Conservation (phyloP, 768 basidiomycete genomes). For the Rhizopogon roseolus region DNA sequence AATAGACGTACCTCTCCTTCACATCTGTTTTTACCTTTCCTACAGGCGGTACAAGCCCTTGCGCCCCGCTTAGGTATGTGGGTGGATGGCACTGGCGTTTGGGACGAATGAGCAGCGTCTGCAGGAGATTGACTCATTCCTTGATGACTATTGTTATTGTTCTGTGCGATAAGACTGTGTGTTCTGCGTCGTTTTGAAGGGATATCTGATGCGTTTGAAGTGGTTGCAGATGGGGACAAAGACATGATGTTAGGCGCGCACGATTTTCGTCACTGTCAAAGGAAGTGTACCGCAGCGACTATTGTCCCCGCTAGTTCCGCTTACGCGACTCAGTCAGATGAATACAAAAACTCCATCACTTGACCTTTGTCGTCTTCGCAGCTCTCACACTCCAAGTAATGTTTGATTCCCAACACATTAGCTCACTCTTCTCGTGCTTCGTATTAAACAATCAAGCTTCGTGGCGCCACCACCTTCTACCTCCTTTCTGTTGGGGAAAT, state of each 20-base stretch:
- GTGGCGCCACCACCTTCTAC: no score
- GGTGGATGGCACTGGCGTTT: constrained; percentile 28
- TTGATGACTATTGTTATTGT: constrained; percentile 9
- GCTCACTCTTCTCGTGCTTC: not conserved
- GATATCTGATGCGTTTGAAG: constrained; percentile 51
- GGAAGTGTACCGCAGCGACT: constrained; percentile 7
- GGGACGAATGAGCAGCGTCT: constrained; percentile 24
- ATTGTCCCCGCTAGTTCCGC: constrained; percentile 3
- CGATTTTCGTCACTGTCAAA: constrained; percentile 7
- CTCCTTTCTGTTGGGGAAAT: no score
- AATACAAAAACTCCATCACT: constrained; percentile 2
- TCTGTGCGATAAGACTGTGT: constrained; percentile 20
- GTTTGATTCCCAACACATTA: not conserved
- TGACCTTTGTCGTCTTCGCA: not conserved
- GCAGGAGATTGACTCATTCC: constrained; percentile 31
- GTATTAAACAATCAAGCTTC: no score
- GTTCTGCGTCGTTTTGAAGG: constrained; percentile 58
- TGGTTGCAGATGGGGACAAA: constrained; percentile 55
- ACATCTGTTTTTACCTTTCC: constrained; percentile 90
- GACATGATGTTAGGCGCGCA: constrained; percentile 43
- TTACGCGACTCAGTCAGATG: not conserved
- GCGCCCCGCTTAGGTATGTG: constrained; percentile 90
- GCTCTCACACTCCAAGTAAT: not conserved
- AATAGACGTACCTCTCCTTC: constrained; percentile 74
- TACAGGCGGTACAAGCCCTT: constrained; percentile 82